Evolutionary conservation across 257 asterid species (phyloP), one percentile per base, ranked within the genome.

Genomic region (Gentiana macrophylla): DNA sequence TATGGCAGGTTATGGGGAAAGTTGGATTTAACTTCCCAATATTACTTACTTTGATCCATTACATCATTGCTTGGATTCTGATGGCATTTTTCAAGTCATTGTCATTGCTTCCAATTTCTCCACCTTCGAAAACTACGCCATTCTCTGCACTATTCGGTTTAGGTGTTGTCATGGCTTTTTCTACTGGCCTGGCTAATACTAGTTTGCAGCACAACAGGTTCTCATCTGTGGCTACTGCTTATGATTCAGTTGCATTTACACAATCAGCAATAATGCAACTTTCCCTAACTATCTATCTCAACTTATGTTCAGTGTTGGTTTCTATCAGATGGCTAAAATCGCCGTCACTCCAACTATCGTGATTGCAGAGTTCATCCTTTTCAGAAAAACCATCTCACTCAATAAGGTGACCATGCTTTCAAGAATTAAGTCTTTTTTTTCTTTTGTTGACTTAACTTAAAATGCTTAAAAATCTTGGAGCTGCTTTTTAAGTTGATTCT

Each of bases 261-360:
- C 48, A 59, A 34, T 12, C 55, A 43, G 15, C 36, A 45, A 11
- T 24, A 35, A 50, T 45, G 24, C 9, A 10, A 58, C 59, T n/a
- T 12, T 45, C 35, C 15, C 13, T 45, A 9, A 5, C 32, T 47
- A 66, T 50, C 35, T 33, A 56, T 59, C 38, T 32, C 35, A 52
- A 37, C 65, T 32, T 62, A 62, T 63, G 68, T 57, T 37, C 88
- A 89, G 97, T 70, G 88, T 89, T 41, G 94, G 97, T 56, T 89
- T 89, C 78, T 89, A 89, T 71, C 97, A 89, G 89, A 89, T 89
- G 96, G 96, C 97, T 50, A 89, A 89, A 77, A 86, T 89, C 59
- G 91, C 97, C 53, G 97, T 89, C 58, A 86, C 97, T 11, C 96
- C 96, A 4, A 94, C 94, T 34, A 86, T 89, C 54, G 95, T 89